phyloP scores from a whole-genome alignment of 1,284 basidiomycete species.

The Sphaerobolus stellatus region DNA sequence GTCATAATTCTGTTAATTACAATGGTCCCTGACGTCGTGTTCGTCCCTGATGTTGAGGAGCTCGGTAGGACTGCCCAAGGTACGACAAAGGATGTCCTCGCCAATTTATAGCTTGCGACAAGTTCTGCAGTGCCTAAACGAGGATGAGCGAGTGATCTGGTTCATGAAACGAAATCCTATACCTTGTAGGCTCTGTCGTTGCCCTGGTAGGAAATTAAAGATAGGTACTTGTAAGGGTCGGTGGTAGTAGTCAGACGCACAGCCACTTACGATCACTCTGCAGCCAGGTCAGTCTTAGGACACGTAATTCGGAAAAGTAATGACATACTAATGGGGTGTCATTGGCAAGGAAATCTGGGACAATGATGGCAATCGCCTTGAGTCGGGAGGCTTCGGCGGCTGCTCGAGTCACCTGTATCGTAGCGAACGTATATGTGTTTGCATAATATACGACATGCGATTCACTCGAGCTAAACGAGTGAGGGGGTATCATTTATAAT shows the following conservation, averaged over 20 bases:
- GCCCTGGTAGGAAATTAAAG: not conserved
- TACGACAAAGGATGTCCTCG: not conserved
- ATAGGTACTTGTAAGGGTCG: not conserved
- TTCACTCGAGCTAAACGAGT: conserved; percentile 1
- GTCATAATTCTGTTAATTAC: not conserved
- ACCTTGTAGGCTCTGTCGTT: not conserved
- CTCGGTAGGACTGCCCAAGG: not conserved
- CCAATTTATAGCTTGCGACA: too few species aligned
- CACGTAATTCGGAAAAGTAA: not conserved
- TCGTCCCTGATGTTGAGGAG: not conserved
- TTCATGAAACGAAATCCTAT: not conserved
- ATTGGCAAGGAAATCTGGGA: not conserved
- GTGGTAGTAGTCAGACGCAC: not conserved
- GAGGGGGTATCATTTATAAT: too few species aligned
- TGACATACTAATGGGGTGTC: not conserved
- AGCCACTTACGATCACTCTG: not conserved
- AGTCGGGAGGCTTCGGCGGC: not conserved
- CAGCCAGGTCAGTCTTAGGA: not conserved
- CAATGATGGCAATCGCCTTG: conserved; percentile 1
- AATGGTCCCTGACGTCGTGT: not conserved
- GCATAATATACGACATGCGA: not conserved
- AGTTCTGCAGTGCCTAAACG: too few species aligned
- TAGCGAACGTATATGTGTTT: conserved; percentile 7
- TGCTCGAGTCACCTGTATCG: conserved; percentile 8
- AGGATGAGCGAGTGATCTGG: too few species aligned